phyloP scores from a whole-genome alignment of 768 basidiomycete species.

The Pleurotus platypus region DNA sequence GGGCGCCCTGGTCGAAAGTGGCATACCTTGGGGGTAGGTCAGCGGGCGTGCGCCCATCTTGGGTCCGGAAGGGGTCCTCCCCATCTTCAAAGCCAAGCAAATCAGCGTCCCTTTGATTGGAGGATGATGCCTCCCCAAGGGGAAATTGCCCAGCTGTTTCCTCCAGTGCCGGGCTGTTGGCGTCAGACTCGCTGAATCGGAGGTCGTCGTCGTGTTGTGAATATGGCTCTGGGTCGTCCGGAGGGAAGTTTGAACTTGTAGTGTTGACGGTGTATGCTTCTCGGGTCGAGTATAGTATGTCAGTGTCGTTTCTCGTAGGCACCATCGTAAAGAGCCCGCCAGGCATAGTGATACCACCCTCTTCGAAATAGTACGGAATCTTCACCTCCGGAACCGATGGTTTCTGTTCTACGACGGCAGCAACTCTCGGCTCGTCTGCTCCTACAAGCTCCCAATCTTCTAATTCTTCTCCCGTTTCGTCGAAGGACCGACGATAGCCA shows the following conservation, averaged over 20 bases:
- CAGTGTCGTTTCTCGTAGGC: neutral
- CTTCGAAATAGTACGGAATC: constrained; percentile 4
- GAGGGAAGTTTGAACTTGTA: neutral
- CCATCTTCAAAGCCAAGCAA: neutral
- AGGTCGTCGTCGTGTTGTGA: neutral
- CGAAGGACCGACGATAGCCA: neutral
- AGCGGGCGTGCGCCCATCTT: neutral
- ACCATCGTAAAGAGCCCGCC: constrained; percentile 5
- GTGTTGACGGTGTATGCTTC: neutral
- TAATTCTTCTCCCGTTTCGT: neutral
- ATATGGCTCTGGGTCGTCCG: neutral
- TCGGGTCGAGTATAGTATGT: neutral
- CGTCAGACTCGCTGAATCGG: neutral
- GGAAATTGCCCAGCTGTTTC: neutral
- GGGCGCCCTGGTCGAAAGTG: neutral
- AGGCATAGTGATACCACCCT: constrained; percentile 4
- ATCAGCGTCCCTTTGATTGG: neutral
- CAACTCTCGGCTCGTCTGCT: neutral
- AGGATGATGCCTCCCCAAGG: neutral
- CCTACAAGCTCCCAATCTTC: constrained; percentile 1
- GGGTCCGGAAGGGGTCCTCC: neutral
- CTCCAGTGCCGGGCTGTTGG: neutral
- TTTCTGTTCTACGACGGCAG: neutral
- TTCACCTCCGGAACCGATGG: neutral
- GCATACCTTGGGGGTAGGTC: neutral